Evolutionary conservation across 2,329 filamentous ascomycete species (phyloP), one percentile per base, ranked within the genome.

Genomic region (Podosphaera aphanis): DNA sequence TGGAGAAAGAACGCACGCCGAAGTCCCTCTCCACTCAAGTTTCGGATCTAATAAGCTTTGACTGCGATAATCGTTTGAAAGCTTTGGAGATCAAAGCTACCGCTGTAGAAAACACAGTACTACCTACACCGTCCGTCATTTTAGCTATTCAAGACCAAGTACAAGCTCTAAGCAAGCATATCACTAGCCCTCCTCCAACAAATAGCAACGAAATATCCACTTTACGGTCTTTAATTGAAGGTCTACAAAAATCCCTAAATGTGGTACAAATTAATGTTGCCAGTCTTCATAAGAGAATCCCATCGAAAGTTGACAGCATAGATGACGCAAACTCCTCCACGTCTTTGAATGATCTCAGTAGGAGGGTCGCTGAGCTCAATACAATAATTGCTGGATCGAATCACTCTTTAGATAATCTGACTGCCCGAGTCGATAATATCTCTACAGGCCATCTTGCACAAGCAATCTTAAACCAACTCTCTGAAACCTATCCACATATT

Each of bases 401-500:
- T 33, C 41, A 43, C 16, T 43, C 41, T 43, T 18, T 43, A 21
- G 41, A 35, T 4, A 43, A 43, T 43, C 18, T 43, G 10, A 43
- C 25, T 10, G 25, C 41, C 10, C 25, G 41, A 20, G 27, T 43
- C 10, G 29, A 43, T 20, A 43, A 43, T 33, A 33, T 43, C 16
- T 18, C 41, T 20, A 43, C 41, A 13, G 41, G 41, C 16, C 41
- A 43, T 35, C 41, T 43, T 19, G 41, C 41, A 20, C 41, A 43
- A 33, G 41, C 25, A 16, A 43, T 43, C 13, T 35, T 43, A 35
- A 20, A 35, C 29, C 41, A 35, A 33, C 41, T 43, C 33, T 43
- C 41, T 11, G 41, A 43, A 43, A 35, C 41, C 2, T 43, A 43
- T 16, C 41, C 41, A 18, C 41, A 43, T n/a, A 43, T 43, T 15